Percentiles rank a stretch among this genome's conserved stretches.
Conservation (phyloP, 495 filamentous ascomycete genomes). For the Penicillium goetzii region DNA sequence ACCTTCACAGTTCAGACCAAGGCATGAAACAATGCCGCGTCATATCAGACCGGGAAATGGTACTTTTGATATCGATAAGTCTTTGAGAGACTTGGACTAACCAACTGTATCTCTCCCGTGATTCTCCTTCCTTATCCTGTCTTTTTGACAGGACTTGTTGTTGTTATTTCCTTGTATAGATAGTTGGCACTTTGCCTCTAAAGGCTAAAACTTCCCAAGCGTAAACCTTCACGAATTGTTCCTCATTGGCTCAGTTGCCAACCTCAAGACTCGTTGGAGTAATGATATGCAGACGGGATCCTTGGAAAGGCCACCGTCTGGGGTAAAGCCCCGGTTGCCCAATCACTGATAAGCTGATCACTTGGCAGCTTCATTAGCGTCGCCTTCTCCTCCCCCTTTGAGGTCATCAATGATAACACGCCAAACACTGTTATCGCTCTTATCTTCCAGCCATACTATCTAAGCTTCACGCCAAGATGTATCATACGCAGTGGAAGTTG, state of each 20-base stretch:
- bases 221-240: not conserved
- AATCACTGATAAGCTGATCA: conserved; percentile 33
- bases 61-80: not conserved
- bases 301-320: not conserved
- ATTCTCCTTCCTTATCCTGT: not conserved
- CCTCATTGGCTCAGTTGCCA: not conserved
- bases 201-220: not conserved
- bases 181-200: not conserved
- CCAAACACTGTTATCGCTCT: conserved; percentile 17
- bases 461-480: conserved; percentile 1
- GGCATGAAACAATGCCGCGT: not conserved
- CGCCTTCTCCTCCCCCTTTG: conserved; percentile 40
- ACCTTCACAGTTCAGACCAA: not conserved
- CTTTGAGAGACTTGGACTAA: not conserved
- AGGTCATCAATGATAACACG: conserved; percentile 19
- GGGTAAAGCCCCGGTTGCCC: conserved; percentile 1
- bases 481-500: not conserved
- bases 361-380: conserved; percentile 35
- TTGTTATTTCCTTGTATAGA: conserved; percentile 2
- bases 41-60: not conserved
- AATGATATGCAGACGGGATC: not conserved
- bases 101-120: not conserved
- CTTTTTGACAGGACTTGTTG: not conserved
- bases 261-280: not conserved
- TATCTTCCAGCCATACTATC: conserved; percentile 19